These are phyloP conservation scores for Selaginella tamariscina DNA, from an alignment of 75 land plant species.

Conservation along the genomic window DNA sequence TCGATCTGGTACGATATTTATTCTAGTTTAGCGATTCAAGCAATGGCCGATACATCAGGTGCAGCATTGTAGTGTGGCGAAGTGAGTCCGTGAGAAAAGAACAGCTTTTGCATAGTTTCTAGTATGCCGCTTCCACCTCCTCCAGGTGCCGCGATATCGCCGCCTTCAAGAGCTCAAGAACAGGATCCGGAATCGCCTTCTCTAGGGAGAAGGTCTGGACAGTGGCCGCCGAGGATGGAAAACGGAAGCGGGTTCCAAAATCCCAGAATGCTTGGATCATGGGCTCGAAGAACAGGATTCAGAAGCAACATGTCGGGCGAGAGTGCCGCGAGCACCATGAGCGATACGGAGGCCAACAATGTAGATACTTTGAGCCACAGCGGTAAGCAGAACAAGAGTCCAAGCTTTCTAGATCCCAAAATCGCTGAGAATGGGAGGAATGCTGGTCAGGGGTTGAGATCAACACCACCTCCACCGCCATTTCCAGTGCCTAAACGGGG, in stretches of 20 bases:
- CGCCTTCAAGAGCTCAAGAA: background rate
- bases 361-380: constrained; percentile 13
- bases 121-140: background rate
- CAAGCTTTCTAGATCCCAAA: background rate
- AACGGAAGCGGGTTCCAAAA: constrained; percentile 20
- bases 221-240: background rate
- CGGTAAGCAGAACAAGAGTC: background rate
- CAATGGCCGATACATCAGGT: background rate
- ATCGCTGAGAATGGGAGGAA: background rate
- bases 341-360: constrained; percentile 22
- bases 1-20: background rate
- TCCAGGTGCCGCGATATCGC: background rate
- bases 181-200: background rate
- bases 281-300: constrained; percentile 90
- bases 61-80: background rate
- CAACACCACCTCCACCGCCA: background rate
- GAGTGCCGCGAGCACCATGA: constrained; percentile 15
- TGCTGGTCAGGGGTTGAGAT: background rate
- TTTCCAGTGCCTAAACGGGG: constrained; percentile 11
- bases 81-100: background rate
- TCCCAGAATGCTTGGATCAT: constrained; percentile 50
- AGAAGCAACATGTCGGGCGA: constrained; percentile 42
- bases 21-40: background rate
- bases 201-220: background rate
- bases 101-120: background rate